These are phyloP conservation scores for Allium fistulosum DNA, from an alignment of 106 monocot species.

Conservation along the genomic window DNA sequence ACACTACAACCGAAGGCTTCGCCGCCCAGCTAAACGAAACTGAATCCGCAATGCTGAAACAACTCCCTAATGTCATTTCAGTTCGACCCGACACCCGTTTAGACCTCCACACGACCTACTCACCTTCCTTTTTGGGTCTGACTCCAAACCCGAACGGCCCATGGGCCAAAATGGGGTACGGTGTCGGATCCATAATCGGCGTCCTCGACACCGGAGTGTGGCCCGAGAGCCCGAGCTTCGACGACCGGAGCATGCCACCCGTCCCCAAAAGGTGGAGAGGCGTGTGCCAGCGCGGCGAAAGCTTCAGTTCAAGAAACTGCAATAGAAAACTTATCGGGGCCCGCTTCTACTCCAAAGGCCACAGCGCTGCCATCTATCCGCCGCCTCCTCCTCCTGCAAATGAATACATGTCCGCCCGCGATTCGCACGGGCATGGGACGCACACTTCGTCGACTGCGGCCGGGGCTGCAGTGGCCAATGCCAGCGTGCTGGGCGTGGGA, in stretches of 20 bases:
- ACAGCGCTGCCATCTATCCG: slow-evolving; percentile 24
- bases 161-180: slow-evolving; percentile 34
- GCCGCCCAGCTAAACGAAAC: slow-evolving; percentile 39
- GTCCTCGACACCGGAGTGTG: slow-evolving; percentile 90
- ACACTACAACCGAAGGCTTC: slow-evolving; percentile 62
- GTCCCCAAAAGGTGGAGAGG: slow-evolving; percentile 66
- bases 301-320: slow-evolving; percentile 59
- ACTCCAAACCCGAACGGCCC: slow-evolving; percentile 16
- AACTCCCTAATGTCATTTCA: slow-evolving; percentile 36
- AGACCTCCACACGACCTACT: slow-evolving; percentile 75
- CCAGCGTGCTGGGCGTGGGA: slow-evolving; percentile 52
- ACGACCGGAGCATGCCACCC: slow-evolving; percentile 46
- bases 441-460: slow-evolving; percentile 85
- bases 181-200: slow-evolving; percentile 50
- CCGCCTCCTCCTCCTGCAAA: slow-evolving; percentile 7
- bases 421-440: slow-evolving; percentile 80
- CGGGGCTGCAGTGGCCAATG: slow-evolving; percentile 32
- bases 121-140: slow-evolving; percentile 67
- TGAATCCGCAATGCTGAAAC: slow-evolving; percentile 31
- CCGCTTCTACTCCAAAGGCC: slow-evolving; percentile 71
- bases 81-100: slow-evolving; percentile 46
- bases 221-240: slow-evolving; percentile 92
- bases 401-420: slow-evolving; percentile 70
- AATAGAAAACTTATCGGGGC: slow-evolving; percentile 94
- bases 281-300: slow-evolving; percentile 57